A percentile compares a stretch with the other conserved stretches of the same genome.
Conservation (phyloP, 75 land plant species). For the Cupressus sempervirens region DNA sequence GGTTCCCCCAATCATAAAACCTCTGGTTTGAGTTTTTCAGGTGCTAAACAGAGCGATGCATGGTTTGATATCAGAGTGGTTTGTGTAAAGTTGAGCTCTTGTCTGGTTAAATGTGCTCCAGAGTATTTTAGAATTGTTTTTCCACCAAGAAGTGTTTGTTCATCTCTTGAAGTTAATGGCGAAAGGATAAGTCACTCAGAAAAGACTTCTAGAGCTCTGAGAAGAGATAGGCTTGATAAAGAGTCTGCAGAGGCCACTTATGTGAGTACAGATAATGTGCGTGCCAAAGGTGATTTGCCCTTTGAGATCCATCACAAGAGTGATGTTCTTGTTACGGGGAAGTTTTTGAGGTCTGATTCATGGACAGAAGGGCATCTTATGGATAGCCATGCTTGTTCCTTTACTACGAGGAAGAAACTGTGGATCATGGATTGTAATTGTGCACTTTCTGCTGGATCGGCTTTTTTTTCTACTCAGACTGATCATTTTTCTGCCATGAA, state of each 20-base stretch:
- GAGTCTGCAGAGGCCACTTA: slow-evolving; percentile 76
- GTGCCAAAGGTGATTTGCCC: slow-evolving; percentile 50
- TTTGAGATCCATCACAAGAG: slow-evolving; percentile 66
- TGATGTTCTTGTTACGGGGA: slow-evolving; percentile 62
- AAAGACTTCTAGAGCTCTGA: slow-evolving; percentile 34
- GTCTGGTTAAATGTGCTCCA: neutral
- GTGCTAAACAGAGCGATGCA: neutral
- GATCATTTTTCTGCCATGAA: neutral
- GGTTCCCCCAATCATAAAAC: neutral
- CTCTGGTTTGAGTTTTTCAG: neutral
- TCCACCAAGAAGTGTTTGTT: slow-evolving; percentile 46
- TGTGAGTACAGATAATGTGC: slow-evolving; percentile 72
- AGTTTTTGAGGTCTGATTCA: slow-evolving; percentile 35
- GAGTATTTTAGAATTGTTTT: slow-evolving; percentile 64
- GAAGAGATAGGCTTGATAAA: slow-evolving; percentile 75
- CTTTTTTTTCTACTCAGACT: neutral
- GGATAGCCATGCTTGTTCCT: neutral
- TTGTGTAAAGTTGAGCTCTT: slow-evolving; percentile 45
- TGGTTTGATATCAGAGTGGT: slow-evolving; percentile 72
- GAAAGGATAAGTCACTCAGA: slow-evolving; percentile 42
- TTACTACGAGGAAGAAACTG: slow-evolving; percentile 25
- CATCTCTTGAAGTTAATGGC: slow-evolving; percentile 77
- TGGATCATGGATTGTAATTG: slow-evolving; percentile 83
- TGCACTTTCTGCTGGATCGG: slow-evolving; percentile 22
- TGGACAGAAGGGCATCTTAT: slow-evolving; percentile 3